Base-by-base conservation (phyloP, 352 stramenopile genomes). In the Globisporangium takayamanum region DNA sequence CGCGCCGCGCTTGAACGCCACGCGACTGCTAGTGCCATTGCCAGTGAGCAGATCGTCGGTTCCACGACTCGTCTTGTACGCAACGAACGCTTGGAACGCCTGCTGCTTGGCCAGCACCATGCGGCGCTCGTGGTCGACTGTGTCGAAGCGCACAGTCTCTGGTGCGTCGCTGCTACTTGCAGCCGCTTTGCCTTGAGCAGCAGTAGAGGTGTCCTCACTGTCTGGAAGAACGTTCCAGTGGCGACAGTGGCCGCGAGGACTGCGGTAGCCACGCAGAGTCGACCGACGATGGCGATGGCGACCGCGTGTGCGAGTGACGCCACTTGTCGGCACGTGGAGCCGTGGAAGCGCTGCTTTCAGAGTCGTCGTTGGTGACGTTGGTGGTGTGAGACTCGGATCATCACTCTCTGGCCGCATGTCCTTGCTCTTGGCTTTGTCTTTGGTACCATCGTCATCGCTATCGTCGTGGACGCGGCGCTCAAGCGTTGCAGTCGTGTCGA, bases 401-500 rank as follows among this genome's bases (percentile, higher is more conserved):
- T 20, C 18, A 8, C 20, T 39, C 8, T 46, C 41, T 8, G 41
- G 41, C 4, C 3, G 15, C 6, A 8, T 15, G 41, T n/a, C 14
- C 14, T 46, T 46, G 41, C 14, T 14, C 16, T 12, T 39, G 10
- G 1, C 30, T 36, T 36, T 36, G 30, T 39, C 33, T 39, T 39
- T 39, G 1, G 48, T 22, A 12, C 7, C 16, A 16, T 10, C 28
- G 16, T 58, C 36, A 12, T 41, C 18, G 41, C 20, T 36, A 7
- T 46, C 45, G 25, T 49, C 15, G 16, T 59, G 42, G 25, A 48
- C 51, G 22, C 50, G 22, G 53, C 57, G 55, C 49, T 88, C 78
- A 4, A 93, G 53, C 50, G 76, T 75, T 36, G 76, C 70, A 1
- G 80, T 86, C 62, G 71, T 82, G 39, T 85, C 68, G 22, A 84